Evolutionary conservation across 345 rosid species (phyloP).

Genomic region (Kandelia obovata): DNA sequence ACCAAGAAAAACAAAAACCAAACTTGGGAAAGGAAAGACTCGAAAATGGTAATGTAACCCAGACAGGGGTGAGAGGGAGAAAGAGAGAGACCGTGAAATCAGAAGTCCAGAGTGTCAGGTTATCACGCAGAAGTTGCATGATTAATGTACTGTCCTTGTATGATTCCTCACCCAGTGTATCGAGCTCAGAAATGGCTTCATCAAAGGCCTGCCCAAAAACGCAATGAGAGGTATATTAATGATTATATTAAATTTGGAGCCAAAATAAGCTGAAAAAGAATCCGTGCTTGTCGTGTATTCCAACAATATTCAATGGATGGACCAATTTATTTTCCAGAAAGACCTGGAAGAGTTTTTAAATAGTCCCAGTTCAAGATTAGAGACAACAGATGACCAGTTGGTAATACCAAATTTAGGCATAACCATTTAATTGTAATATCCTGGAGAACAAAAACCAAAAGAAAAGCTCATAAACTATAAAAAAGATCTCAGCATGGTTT

Average conservation of each 20-base stretch:
- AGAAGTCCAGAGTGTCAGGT: constrained; percentile 96
- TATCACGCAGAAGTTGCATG: constrained; percentile 98
- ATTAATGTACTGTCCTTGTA: constrained; percentile 97
- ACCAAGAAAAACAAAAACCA: background rate
- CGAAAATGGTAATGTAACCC: background rate
- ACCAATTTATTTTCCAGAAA: no score
- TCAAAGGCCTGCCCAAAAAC: constrained; percentile 68
- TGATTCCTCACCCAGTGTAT: constrained; percentile 94
- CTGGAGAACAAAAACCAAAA: background rate
- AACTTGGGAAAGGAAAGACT: background rate
- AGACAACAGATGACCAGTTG: background rate
- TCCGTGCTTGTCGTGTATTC: background rate
- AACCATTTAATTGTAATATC: background rate
- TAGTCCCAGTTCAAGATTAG: no score
- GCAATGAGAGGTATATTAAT: no score
- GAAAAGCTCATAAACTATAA: background rate
- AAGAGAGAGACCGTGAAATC: constrained; percentile 60
- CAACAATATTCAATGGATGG: background rate
- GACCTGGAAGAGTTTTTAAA: no score
- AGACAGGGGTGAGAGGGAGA: background rate
- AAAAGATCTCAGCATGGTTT: background rate
- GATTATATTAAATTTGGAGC: no score
- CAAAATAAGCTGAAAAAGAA: background rate
- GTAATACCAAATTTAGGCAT: background rate
- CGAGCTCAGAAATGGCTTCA: constrained; percentile 96